Conservation (phyloP, 2,329 filamentous ascomycete species). For the Fusarium bactridioides region DNA sequence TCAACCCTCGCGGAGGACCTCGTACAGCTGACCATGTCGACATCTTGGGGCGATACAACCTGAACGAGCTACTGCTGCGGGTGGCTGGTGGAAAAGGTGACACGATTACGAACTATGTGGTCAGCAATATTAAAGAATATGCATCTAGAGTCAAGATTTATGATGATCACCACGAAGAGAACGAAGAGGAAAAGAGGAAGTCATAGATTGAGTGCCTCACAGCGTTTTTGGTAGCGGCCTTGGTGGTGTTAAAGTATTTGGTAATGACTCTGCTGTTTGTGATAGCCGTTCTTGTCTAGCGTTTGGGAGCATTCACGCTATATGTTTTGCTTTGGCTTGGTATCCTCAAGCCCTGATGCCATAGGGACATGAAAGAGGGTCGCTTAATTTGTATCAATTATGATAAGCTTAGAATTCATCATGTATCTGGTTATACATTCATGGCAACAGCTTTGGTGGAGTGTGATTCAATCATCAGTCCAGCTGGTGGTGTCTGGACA, state of each 20-base stretch:
- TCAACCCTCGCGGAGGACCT: conserved; percentile 78
- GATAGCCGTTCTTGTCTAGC: conserved; percentile 27
- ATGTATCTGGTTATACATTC: not conserved
- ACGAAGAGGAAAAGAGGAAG: conserved; percentile 55
- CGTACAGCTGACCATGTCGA: conserved; percentile 92
- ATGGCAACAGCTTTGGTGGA: not conserved
- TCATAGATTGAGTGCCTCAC: conserved; percentile 27
- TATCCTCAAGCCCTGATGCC: conserved; percentile 13
- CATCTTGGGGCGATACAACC: conserved; percentile 84
- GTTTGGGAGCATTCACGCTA: conserved; percentile 34
- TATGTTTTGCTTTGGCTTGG: conserved; percentile 22
- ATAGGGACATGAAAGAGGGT: conserved; percentile 2
- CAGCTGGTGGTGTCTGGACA: not conserved
- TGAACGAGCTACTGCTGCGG: conserved; percentile 89
- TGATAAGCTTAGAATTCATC: not conserved
- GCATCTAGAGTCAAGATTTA: conserved; percentile 83
- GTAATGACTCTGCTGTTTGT: not conserved
- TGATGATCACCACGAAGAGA: conserved; percentile 63
- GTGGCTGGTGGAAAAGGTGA: conserved; percentile 88
- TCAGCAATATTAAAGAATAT: conserved; percentile 85
- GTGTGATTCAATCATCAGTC: not conserved
- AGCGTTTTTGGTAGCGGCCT: not conserved
- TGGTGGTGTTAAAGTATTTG: not conserved
- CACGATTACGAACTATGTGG: conserved; percentile 77
- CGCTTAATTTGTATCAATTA: not conserved